Conservation (phyloP, 805 yeast genomes). For the Yamadazyma sp. region DNA sequence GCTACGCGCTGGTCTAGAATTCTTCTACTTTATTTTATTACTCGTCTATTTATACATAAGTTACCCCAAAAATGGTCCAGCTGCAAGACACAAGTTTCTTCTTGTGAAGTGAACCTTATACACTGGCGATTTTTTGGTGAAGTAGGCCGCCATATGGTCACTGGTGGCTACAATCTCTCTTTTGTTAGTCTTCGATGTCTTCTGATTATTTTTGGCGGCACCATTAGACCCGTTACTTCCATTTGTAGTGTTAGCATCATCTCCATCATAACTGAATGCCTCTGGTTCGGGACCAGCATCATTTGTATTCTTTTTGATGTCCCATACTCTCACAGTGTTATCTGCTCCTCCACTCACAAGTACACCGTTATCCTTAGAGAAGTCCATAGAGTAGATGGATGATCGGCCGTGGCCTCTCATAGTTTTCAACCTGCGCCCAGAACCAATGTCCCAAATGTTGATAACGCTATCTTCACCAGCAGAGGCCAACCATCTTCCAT, state of each 20-base stretch:
- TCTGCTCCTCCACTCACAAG: constrained; percentile 92
- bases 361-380: constrained; percentile 84
- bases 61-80: constrained; percentile 67
- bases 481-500: constrained; percentile 94
- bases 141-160: constrained; percentile 91
- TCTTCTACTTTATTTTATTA: too few relatives aligned
- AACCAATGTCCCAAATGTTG: constrained; percentile 90
- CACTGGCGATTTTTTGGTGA: constrained; percentile 92
- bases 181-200: constrained; percentile 51
- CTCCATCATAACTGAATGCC: constrained; percentile 39
- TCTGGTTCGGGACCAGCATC: constrained; percentile 82
- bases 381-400: constrained; percentile 79
- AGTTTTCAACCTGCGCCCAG: constrained; percentile 82
- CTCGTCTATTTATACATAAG: constrained; percentile 3
- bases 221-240: constrained; percentile 13
- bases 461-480: constrained; percentile 92
- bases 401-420: constrained; percentile 95
- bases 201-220: constrained; percentile 21
- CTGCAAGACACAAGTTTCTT: constrained; percentile 87
- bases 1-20: too few relatives aligned
- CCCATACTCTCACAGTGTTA: constrained; percentile 94
- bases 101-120: constrained; percentile 91
- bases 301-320: constrained; percentile 77
- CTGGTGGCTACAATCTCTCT: constrained; percentile 76
- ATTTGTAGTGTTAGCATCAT: constrained; percentile 8